Conservation (phyloP, 108 stramenopile genomes). For the Discostella pseudostelligera region DNA sequence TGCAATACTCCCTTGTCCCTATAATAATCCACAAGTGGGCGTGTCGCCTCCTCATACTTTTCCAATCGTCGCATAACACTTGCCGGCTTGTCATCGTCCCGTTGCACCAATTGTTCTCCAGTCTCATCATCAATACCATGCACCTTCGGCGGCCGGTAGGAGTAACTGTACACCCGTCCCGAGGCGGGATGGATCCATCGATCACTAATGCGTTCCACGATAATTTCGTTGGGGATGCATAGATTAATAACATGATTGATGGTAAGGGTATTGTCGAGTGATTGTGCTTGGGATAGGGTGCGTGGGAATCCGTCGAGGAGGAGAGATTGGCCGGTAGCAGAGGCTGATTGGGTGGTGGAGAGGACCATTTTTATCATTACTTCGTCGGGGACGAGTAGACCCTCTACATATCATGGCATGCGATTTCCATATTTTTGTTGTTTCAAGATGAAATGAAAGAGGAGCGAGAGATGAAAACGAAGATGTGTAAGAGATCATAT, state of each 20-base stretch:
- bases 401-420: conserved; percentile 31
- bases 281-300: conserved; percentile 90
- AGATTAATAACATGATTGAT: conserved; percentile 93
- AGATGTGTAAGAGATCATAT: too few relatives aligned
- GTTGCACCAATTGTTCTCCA: conserved; percentile 91
- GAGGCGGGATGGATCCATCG: conserved; percentile 95
- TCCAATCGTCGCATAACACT: conserved; percentile 80
- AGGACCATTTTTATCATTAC: conserved; percentile 91
- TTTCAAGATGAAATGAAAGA: too few relatives aligned
- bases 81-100: conserved; percentile 96
- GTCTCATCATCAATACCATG: conserved; percentile 90
- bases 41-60: conserved; percentile 85
- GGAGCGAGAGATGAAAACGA: too few relatives aligned
- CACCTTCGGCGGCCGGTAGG: conserved; percentile 94
- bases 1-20: conserved; percentile 73
- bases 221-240: conserved; percentile 91
- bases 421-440: too few relatives aligned
- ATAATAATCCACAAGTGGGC: conserved; percentile 90
- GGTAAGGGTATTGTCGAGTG: conserved; percentile 77
- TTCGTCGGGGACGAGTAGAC: conserved; percentile 87
- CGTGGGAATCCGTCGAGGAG: conserved; percentile 97
- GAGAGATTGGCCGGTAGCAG: conserved; percentile 66
- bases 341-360: conserved; percentile 62
- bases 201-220: conserved; percentile 92
- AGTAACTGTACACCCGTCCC: conserved; percentile 93